These are phyloP conservation scores for Podospora pseudoanserina DNA, from an alignment of 495 filamentous ascomycete species.

Conservation along the genomic window DNA sequence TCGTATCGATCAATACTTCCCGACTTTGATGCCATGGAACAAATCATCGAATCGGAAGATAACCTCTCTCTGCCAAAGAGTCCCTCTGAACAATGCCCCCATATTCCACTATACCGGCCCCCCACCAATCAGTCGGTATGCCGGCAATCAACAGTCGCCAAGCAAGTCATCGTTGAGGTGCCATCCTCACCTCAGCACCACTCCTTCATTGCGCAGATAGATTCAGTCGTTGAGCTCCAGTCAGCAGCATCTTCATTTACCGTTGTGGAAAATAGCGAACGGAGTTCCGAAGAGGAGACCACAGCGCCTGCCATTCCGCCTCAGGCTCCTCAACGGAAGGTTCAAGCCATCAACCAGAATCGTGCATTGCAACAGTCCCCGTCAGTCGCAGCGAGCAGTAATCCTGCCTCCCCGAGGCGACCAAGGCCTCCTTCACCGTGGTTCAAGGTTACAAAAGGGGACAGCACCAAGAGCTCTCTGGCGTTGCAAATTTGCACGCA, in stretches of 20 bases:
- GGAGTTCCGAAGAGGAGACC: not conserved
- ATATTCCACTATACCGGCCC: not conserved
- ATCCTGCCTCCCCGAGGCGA: not conserved
- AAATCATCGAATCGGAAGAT: not conserved
- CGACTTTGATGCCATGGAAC: conserved; percentile 13
- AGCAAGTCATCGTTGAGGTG: not conserved
- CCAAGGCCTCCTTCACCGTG: not conserved
- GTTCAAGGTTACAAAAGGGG: not conserved
- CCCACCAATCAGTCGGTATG: not conserved
- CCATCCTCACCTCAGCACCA: not conserved
- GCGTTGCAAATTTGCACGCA: conserved; percentile 24
- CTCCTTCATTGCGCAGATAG: not conserved
- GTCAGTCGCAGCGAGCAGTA: not conserved
- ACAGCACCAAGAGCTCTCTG: not conserved
- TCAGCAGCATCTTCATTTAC: not conserved
- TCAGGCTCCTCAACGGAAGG: not conserved
- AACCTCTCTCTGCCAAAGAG: not conserved
- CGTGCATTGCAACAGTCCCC: not conserved
- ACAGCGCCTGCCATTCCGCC: not conserved
- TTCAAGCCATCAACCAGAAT: not conserved
- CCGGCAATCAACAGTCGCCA: not conserved
- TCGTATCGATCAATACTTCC: conserved; percentile 24
- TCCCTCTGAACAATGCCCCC: not conserved
- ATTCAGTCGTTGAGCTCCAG: not conserved
- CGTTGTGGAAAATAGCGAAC: not conserved